phyloP scores from a whole-genome alignment of 257 asterid genomes.

The Capsicum rhomboideum region DNA sequence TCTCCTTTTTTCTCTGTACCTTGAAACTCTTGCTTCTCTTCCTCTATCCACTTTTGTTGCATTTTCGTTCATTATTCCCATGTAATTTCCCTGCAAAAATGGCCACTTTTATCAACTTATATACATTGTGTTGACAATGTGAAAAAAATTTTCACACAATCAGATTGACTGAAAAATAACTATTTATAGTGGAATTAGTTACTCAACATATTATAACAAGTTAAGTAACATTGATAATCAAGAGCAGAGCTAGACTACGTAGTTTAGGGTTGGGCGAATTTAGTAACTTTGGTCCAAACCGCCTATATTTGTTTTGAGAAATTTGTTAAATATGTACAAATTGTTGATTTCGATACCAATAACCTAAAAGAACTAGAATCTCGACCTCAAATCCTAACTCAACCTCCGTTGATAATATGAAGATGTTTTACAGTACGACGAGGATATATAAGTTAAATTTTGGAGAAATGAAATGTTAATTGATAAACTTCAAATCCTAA shows the following conservation, averaged over 20 bases:
- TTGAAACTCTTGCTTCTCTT: conserved; percentile 75
- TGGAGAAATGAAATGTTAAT: not conserved
- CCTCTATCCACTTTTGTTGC: conserved; percentile 38
- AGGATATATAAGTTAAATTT: not conserved
- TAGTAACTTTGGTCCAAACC: too few species aligned
- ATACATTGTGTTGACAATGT: not conserved
- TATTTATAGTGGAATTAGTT: not conserved
- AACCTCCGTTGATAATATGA: not conserved
- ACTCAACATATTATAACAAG: not conserved
- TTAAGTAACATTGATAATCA: not conserved
- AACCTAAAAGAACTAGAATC: too few species aligned
- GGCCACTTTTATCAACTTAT: not conserved
- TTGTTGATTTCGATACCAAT: too few species aligned
- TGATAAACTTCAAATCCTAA: not conserved
- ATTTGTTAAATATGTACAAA: too few species aligned
- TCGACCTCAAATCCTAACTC: too few species aligned
- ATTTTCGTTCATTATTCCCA: conserved; percentile 23
- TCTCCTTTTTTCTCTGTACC: conserved; percentile 81
- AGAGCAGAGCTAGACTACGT: too few species aligned
- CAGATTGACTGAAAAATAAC: not conserved
- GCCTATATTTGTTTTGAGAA: too few species aligned
- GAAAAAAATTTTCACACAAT: not conserved
- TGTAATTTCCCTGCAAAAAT: conserved; percentile 38
- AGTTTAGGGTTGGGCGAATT: too few species aligned
- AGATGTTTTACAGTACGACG: not conserved